These are phyloP conservation scores for Suhomyces xylopsoci DNA, from an alignment of 805 yeast genomes.

Conservation along the genomic window DNA sequence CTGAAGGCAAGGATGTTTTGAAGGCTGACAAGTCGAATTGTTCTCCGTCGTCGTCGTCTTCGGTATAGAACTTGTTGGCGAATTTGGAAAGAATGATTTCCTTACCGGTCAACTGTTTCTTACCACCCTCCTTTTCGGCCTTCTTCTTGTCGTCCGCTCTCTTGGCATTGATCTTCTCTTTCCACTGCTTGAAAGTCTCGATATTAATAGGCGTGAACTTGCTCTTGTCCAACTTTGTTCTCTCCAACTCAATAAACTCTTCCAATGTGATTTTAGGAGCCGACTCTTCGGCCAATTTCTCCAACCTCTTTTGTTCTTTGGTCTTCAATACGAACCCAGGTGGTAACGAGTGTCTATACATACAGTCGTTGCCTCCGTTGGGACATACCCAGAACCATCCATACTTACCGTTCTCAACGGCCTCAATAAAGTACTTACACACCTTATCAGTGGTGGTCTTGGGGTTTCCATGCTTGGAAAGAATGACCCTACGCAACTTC, in stretches of 20 bases:
- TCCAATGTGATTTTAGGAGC: conserved; percentile 92
- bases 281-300: conserved; percentile 75
- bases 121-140: conserved; percentile 34
- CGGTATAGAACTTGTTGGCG: conserved; percentile 52
- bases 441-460: conserved; percentile 92
- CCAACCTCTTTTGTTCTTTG: conserved; percentile 89
- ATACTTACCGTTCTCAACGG: conserved; percentile 94
- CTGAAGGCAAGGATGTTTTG: conserved; percentile 53
- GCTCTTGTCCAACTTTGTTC: conserved; percentile 73
- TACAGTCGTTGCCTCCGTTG: conserved; percentile 88
- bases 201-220: conserved; percentile 83
- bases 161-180: conserved; percentile 60
- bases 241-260: conserved; percentile 92
- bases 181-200: conserved; percentile 82
- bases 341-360: conserved; percentile 92
- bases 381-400: conserved; percentile 99
- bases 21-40: conserved; percentile 58
- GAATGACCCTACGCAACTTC: conserved; percentile 79
- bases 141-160: conserved; percentile 39
- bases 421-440: conserved; percentile 91
- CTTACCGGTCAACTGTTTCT: conserved; percentile 59
- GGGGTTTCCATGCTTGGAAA: conserved; percentile 92
- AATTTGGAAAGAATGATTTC: conserved; percentile 64
- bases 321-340: conserved; percentile 96
- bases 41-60: conserved; percentile 50